Evolutionary conservation across 2,329 filamentous ascomycete genomes (phyloP).

Genomic region (Colletotrichum brevisporum): DNA sequence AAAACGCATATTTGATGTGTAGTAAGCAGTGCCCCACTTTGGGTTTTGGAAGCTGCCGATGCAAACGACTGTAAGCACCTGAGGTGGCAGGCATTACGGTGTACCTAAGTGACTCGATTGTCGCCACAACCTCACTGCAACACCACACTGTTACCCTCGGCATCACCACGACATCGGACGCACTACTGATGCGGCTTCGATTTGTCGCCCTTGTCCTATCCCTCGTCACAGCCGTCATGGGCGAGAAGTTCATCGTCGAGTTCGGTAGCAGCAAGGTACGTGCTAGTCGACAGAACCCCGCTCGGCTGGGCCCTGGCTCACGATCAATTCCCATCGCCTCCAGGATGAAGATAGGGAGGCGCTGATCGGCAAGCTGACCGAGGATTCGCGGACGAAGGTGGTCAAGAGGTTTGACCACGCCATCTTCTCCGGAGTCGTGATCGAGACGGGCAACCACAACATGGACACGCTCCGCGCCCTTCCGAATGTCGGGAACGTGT

Average conservation of each 20-base stretch:
- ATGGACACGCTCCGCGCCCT: slow-evolving; percentile 51
- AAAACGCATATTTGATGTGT: too few relatives aligned
- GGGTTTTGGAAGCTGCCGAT: too few relatives aligned
- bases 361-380: slow-evolving; percentile 20
- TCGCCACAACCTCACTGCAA: not conserved
- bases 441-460: slow-evolving; percentile 52
- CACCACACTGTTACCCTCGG: not conserved
- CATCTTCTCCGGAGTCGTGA: slow-evolving; percentile 51
- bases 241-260: slow-evolving; percentile 38
- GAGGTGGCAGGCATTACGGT: too few relatives aligned
- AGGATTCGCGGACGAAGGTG: slow-evolving; percentile 27
- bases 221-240: slow-evolving; percentile 10
- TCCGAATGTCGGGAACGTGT: slow-evolving; percentile 54
- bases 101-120: not conserved
- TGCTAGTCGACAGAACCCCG: not conserved
- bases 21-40: too few relatives aligned
- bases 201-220: not conserved
- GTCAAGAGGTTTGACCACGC: slow-evolving; percentile 42
- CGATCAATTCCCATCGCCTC: not conserved
- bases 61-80: not conserved
- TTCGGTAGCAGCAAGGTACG: slow-evolving; percentile 33
- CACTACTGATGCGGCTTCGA: not conserved
- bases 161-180: not conserved
- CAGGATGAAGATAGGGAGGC: slow-evolving; percentile 33
- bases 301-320: not conserved